Conservation (phyloP, 83 land plant genomes). For the Picea mariana region DNA sequence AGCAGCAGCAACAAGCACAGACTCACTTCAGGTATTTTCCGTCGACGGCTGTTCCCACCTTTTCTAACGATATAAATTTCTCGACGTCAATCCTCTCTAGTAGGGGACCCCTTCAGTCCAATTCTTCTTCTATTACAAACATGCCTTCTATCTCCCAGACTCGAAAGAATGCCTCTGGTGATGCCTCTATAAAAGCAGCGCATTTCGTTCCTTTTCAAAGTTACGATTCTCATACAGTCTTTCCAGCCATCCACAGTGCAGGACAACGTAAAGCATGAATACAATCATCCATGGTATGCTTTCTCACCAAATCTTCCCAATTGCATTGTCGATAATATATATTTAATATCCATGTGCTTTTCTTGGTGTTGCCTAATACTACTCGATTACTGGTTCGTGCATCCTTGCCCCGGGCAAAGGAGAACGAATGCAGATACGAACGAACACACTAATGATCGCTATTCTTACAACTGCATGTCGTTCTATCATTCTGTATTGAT, state of each 20-base stretch:
- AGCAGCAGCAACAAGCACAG: neutral
- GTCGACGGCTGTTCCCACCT: neutral
- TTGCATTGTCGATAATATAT: neutral
- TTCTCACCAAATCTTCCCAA: neutral
- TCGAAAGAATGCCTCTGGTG: neutral
- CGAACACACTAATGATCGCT: neutral
- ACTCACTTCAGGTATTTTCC: neutral
- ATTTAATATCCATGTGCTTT: neutral
- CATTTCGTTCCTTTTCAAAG: neutral
- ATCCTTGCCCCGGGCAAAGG: neutral
- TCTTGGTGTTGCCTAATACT: neutral
- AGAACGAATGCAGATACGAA: neutral
- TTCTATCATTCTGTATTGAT: neutral
- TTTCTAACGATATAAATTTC: neutral
- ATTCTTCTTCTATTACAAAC: neutral
- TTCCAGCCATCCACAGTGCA: no score
- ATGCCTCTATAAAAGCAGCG: neutral
- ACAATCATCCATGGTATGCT: constrained; percentile 1
- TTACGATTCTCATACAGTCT: neutral
- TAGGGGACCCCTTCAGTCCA: constrained; percentile 21
- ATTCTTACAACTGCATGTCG: neutral
- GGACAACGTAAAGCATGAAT: constrained; percentile 6
- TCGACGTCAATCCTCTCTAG: neutral
- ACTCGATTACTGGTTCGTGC: neutral
- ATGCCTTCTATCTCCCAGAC: neutral